Evolutionary conservation across 257 asterid species (phyloP), one percentile per base, ranked within the genome.

Genomic region (Verbascum thapsus): DNA sequence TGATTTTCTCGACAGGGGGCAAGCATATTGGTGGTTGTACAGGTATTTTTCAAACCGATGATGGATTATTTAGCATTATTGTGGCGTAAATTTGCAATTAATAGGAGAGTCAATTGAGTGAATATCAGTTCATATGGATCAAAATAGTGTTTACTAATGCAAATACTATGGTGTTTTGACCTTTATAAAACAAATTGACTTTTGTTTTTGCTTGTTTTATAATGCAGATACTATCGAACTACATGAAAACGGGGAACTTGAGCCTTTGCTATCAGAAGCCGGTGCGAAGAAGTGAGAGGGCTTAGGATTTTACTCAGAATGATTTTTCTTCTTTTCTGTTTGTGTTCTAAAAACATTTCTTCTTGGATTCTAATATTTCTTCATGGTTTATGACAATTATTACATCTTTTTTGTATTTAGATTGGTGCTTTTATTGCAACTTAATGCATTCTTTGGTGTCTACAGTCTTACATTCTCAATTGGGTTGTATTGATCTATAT

Each of bases 21-120:
- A 81, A 85, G 75, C 98, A 90, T 68, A 77, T 90, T 39, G 98
- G 98, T 53, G 98, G 98, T 15, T 90, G 95, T 74, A 53, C 96
- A 88, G 96, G 96, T 90, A 83, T 35, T 7, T 44, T 8, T 22
- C 64, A 48, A 17, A 34, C 23, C 53, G 17, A 18, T 34, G 16
- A 69, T 52, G 30, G 10, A 1, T 37, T 45, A 10, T 45, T 16
- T 43, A 32, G 70, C 53, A 26, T 26, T 1, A 26, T 26, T 2
- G 5, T 26, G 32, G 32, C 32, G 32, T 26, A 26, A 26, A 26
- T 2, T 10, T 43, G 49, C 49, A 43, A 43, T 10, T 43, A 43
- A 43, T 43, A 10, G 49, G 49, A 43, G 32, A 26, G 5, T 26
- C 32, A 26, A 26, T 26, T 26, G 32, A 26, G 32, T 26, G 32